Evolutionary conservation across 2,329 filamentous ascomycete genomes (phyloP).

Genomic region (Fusarium nurragi): DNA sequence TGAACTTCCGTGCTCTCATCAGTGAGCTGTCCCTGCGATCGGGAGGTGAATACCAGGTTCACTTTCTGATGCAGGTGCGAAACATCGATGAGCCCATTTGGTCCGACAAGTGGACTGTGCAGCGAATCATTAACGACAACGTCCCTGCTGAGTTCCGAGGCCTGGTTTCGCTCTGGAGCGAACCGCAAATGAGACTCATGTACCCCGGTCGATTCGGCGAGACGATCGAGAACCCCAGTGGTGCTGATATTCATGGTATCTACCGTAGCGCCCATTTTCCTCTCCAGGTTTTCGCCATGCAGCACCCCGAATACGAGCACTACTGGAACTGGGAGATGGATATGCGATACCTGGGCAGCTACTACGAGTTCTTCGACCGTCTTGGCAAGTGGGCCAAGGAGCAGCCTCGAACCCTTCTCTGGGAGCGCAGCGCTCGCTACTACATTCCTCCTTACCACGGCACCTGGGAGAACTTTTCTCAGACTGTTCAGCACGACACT

Average conservation of each 20-base stretch:
- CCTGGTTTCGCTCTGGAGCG: slow-evolving; percentile 85
- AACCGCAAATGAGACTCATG: slow-evolving; percentile 82
- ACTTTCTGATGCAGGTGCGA: slow-evolving; percentile 87
- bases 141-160: slow-evolving; percentile 79
- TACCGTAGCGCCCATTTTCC: slow-evolving; percentile 73
- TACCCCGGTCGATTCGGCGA: slow-evolving; percentile 78
- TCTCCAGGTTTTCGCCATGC: slow-evolving; percentile 70
- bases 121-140: slow-evolving; percentile 73
- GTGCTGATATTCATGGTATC: slow-evolving; percentile 71
- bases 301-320: slow-evolving; percentile 71
- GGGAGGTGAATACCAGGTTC: slow-evolving; percentile 82
- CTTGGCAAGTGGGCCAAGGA: slow-evolving; percentile 72
- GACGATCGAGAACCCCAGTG: slow-evolving; percentile 67
- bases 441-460: slow-evolving; percentile 78
- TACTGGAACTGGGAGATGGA: slow-evolving; percentile 80
- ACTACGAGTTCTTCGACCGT: slow-evolving; percentile 77
- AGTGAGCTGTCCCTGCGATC: slow-evolving; percentile 80
- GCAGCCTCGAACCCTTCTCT: slow-evolving; percentile 76
- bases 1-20: slow-evolving; percentile 84
- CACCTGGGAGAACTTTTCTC: slow-evolving; percentile 75
- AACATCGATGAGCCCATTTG: slow-evolving; percentile 82
- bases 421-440: slow-evolving; percentile 81
- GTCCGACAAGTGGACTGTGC: slow-evolving; percentile 78
- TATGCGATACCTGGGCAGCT: slow-evolving; percentile 70
- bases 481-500: slow-evolving; percentile 70